These are phyloP conservation scores for Thecaphora thlaspeos DNA, from an alignment of 1,284 basidiomycete species.

Conservation along the genomic window DNA sequence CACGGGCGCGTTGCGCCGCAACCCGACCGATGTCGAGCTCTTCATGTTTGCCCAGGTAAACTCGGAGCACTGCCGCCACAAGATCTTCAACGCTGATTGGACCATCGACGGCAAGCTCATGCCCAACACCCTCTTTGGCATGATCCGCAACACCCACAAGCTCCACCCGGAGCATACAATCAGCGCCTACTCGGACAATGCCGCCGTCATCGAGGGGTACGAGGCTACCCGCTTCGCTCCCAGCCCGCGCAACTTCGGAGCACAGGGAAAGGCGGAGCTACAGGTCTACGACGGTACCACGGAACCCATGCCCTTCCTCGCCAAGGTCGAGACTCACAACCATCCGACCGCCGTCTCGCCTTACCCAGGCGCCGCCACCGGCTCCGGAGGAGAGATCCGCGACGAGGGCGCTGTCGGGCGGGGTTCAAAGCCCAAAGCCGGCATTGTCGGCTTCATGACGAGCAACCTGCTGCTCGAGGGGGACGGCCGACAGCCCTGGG, in stretches of 20 bases:
- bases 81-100: slow-evolving; percentile 99
- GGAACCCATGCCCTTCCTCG: slow-evolving; percentile 76
- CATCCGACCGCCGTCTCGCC: slow-evolving; percentile 98
- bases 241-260: slow-evolving; percentile 45
- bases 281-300: slow-evolving; percentile 37
- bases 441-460: slow-evolving; percentile 89
- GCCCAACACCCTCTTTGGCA: slow-evolving; percentile 83
- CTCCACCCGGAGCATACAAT: slow-evolving; percentile 71
- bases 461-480: slow-evolving; percentile 69
- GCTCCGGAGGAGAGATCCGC: slow-evolving; percentile 95
- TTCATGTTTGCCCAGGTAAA: slow-evolving; percentile 99
- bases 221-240: slow-evolving; percentile 74
- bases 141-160: slow-evolving; percentile 96
- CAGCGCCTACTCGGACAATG: slow-evolving; percentile 97
- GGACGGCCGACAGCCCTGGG: slow-evolving; percentile 48
- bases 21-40: slow-evolving; percentile 84
- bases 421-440: slow-evolving; percentile 95
- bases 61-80: slow-evolving; percentile 98
- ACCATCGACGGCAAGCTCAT: slow-evolving; percentile 73
- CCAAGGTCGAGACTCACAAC: slow-evolving; percentile 99
- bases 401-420: slow-evolving; percentile 95
- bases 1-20: slow-evolving; percentile 52
- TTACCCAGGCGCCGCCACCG: slow-evolving; percentile 94
- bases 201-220: slow-evolving; percentile 85
- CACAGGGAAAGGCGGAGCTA: background rate